Evolutionary conservation across 176 grass and related monocot species (phyloP).

Genomic region (Poa annua): DNA sequence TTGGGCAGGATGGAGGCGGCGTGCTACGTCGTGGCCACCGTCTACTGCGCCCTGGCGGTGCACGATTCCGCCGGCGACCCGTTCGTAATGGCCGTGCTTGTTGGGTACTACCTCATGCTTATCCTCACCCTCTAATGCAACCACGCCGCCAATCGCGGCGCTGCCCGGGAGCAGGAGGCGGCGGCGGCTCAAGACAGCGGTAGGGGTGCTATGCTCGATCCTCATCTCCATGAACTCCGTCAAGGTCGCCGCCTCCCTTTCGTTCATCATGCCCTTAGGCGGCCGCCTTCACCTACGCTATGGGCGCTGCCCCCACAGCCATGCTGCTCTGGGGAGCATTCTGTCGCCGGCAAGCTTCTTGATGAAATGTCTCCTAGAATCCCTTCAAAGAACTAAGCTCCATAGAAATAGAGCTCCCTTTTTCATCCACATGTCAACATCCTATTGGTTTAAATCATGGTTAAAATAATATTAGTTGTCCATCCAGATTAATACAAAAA

Average conservation of each 20-base stretch:
- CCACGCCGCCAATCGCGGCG: background rate
- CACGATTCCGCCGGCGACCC: background rate
- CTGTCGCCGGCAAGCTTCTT: background rate
- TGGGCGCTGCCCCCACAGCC: background rate
- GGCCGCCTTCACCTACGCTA: background rate
- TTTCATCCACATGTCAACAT: too few relatives aligned
- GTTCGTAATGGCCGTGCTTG: background rate
- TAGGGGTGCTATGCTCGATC: background rate
- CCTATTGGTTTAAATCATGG: too few relatives aligned
- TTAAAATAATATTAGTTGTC: too few relatives aligned
- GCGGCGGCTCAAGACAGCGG: background rate
- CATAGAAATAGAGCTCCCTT: too few relatives aligned
- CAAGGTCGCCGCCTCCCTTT: background rate
- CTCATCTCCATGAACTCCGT: background rate
- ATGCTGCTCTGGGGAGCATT: background rate
- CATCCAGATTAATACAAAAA: too few relatives aligned
- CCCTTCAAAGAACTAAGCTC: too few relatives aligned
- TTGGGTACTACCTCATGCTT: background rate
- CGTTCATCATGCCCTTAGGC: background rate
- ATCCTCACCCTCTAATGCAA: background rate
- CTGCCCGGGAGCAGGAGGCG: background rate
- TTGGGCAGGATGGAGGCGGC: background rate
- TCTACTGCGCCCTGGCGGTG: background rate
- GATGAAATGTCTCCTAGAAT: background rate
- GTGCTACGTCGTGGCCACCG: background rate